phyloP scores from a whole-genome alignment of 148 eudicot species.

The Heliosperma pusillum region DNA sequence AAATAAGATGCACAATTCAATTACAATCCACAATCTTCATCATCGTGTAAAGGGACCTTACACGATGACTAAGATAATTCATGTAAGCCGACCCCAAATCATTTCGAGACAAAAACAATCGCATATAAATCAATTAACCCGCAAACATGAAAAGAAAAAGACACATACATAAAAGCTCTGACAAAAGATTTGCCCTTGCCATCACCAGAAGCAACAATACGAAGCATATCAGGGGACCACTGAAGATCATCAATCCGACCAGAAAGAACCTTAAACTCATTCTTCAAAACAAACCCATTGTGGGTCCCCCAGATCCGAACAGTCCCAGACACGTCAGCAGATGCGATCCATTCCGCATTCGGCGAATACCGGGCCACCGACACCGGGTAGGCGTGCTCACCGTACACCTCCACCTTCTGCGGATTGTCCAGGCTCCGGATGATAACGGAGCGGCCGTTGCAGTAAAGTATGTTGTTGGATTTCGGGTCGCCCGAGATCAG shows the following conservation, averaged over 20 bases:
- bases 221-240: conserved; percentile 76
- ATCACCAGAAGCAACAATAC: conserved; percentile 93
- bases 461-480: conserved; percentile 71
- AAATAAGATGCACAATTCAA: neutral
- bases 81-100: neutral
- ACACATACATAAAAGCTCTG: conserved; percentile 88
- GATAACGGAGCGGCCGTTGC: conserved; percentile 82
- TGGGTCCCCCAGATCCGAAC: conserved; percentile 94
- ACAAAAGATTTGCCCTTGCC: conserved; percentile 89
- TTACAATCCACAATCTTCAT: too few relatives aligned
- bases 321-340: conserved; percentile 77
- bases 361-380: conserved; percentile 89
- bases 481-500: conserved; percentile 84
- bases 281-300: conserved; percentile 73
- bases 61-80: neutral
- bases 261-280: conserved; percentile 77
- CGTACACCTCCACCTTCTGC: conserved; percentile 51
- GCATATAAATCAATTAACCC: conserved; percentile 1
- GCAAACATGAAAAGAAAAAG: neutral
- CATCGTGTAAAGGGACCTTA: too few relatives aligned
- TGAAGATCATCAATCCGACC: conserved; percentile 94
- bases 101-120: neutral
- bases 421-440: conserved; percentile 75
- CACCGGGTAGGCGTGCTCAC: conserved; percentile 78
- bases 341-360: conserved; percentile 93